phyloP scores from a whole-genome alignment of 176 grass and related monocot genomes.

The Tuctoria greenei region DNA sequence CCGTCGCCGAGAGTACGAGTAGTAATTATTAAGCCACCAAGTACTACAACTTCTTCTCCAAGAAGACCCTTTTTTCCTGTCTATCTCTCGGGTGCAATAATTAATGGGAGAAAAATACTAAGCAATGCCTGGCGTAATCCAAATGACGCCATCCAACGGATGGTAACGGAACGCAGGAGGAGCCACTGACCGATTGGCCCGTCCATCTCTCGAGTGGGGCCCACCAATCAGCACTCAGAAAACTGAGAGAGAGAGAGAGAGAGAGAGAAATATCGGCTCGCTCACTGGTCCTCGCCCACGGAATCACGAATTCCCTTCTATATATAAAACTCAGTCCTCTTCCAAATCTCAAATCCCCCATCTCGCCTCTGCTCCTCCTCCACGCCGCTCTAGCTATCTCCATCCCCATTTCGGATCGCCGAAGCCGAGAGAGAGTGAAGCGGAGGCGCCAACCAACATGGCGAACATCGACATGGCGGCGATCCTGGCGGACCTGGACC shows the following conservation, averaged over 20 bases:
- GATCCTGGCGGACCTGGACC: slow-evolving; percentile 56
- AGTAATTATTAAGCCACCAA: not conserved
- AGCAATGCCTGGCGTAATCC: not conserved
- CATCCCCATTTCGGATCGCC: slow-evolving; percentile 1
- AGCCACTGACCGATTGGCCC: not conserved
- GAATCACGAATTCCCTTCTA: slow-evolving; percentile 38
- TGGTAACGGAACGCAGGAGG: not conserved
- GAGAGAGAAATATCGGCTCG: not conserved
- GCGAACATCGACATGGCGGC: slow-evolving; percentile 75
- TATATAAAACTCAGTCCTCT: not conserved
- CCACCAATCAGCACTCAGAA: not conserved
- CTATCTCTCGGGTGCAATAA: not conserved
- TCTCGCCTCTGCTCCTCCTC: not conserved
- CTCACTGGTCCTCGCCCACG: slow-evolving; percentile 34
- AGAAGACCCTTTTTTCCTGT: not conserved
- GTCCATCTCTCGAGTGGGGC: not conserved
- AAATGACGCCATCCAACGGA: not conserved
- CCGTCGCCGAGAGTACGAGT: too few species aligned
- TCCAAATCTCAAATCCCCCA: slow-evolving; percentile 23
- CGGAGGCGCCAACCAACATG: slow-evolving; percentile 37
- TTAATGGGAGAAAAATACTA: not conserved
- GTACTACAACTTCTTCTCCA: slow-evolving; percentile 9
- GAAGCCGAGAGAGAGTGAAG: not conserved
- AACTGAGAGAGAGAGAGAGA: not conserved
- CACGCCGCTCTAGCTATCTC: not conserved